phyloP scores from a whole-genome alignment of 1,284 basidiomycete genomes.

The Fomes fomentarius region DNA sequence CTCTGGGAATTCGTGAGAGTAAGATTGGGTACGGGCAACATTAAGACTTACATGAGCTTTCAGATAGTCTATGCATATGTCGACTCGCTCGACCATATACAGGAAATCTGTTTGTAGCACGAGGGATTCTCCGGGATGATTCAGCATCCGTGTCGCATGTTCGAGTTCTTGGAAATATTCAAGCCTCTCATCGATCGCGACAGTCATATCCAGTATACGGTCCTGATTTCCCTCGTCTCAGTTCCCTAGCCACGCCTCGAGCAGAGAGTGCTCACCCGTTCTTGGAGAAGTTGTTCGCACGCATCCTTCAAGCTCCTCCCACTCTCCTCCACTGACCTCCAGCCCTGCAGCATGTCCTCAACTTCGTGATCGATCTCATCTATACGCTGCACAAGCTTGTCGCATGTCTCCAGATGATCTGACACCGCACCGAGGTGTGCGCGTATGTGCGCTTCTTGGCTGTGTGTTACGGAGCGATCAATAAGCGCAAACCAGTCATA shows the following conservation, averaged over 20 bases:
- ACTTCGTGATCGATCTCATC: slow-evolving; percentile 75
- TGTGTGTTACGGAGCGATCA: slow-evolving; percentile 86
- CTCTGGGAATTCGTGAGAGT: slow-evolving; percentile 59
- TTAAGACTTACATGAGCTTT: slow-evolving; percentile 71
- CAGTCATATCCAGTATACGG: slow-evolving; percentile 74
- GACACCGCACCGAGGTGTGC: slow-evolving; percentile 78
- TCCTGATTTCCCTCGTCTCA: slow-evolving; percentile 49
- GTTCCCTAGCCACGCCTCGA: background rate
- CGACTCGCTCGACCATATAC: slow-evolving; percentile 91
- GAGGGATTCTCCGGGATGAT: slow-evolving; percentile 88
- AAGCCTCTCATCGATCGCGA: slow-evolving; percentile 75
- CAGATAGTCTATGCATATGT: slow-evolving; percentile 89
- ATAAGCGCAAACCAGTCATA: slow-evolving; percentile 93
- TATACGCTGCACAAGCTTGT: slow-evolving; percentile 68
- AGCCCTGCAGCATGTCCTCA: slow-evolving; percentile 80
- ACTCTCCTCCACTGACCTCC: slow-evolving; percentile 86
- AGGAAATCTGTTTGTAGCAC: slow-evolving; percentile 89
- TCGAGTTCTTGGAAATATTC: slow-evolving; percentile 94
- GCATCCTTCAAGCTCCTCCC: slow-evolving; percentile 87
- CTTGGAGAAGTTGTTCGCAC: slow-evolving; percentile 86
- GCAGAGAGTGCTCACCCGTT: slow-evolving; percentile 60
- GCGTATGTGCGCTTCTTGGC: slow-evolving; percentile 89
- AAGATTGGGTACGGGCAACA: background rate
- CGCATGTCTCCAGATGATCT: slow-evolving; percentile 76
- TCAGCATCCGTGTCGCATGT: slow-evolving; percentile 86